Evolutionary conservation across 345 rosid genomes (phyloP).

Genomic region (Nasturtium officinale): DNA sequence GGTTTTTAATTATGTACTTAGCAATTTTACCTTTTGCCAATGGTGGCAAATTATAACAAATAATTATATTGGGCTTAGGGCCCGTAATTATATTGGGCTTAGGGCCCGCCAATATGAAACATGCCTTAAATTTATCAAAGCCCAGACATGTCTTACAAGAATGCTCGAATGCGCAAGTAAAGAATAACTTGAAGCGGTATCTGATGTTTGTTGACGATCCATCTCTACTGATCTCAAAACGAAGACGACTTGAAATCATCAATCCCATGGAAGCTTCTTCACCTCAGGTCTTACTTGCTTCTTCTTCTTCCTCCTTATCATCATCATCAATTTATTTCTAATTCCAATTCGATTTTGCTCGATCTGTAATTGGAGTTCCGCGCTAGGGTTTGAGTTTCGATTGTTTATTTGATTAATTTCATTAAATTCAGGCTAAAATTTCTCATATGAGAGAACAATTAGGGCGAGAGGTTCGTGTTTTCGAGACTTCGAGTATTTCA

Average conservation of each 20-base stretch:
- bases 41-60: too few species aligned
- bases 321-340: background rate
- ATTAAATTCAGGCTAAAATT: conserved; percentile 58
- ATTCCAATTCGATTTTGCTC: conserved; percentile 7
- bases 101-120: background rate
- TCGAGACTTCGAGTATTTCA: conserved; percentile 60
- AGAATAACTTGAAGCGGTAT: conserved; percentile 21
- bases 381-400: conserved; percentile 17
- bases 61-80: too few species aligned
- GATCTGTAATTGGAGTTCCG: background rate
- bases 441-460: conserved; percentile 64
- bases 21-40: too few species aligned
- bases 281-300: conserved; percentile 51
- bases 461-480: conserved; percentile 77
- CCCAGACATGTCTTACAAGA: background rate
- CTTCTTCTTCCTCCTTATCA: background rate
- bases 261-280: conserved; percentile 78
- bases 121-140: background rate
- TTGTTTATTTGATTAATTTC: conserved; percentile 34
- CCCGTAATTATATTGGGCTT: too few species aligned
- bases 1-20: too few species aligned
- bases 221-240: conserved; percentile 56
- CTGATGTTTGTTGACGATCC: conserved; percentile 67
- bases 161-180: conserved; percentile 19
- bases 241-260: conserved; percentile 60